Evolutionary conservation across 257 asterid genomes (phyloP), one percentile per base, ranked within the genome.

Genomic region (Euphrasia confusa): DNA sequence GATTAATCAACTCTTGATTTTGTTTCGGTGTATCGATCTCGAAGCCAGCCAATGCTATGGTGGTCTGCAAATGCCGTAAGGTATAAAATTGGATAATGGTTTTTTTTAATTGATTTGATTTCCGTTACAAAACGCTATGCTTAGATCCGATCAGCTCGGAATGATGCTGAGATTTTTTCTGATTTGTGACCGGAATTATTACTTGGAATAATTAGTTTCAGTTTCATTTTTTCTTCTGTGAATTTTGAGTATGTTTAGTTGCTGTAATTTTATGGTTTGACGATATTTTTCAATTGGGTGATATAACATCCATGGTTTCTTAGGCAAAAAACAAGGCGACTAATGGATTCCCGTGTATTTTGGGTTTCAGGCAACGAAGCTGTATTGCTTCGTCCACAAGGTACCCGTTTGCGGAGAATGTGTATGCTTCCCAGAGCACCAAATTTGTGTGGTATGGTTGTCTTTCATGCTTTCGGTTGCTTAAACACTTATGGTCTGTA

Each of bases 51-150:
- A 52, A 62, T 74, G 80, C 83, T 45, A 90, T 90, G 98, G 98
- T 90, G 80, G 98, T 90, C 83, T 88, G 98, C 68, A 91, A 88
- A 84, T 91, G 98, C 85, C 96, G 96, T 70, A 91, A 91, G 96
- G 98, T 89, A 74, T 21, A 21, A 21, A 21, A 21, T 1, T 21
- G 24, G 24, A 21, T 21, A 21, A 21, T 21, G 24, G 0, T 21
- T 21, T 21, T 21, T 21, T 21, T 21, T 21, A 21, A 0, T 21
- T 1, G 24, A 21, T 21, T 21, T 21, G 24, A 21, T 21, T 21
- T 21, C 24, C 24, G 24, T 21, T 21, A 21, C 24, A 21, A 21
- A 21, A 21, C 1, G 24, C 1, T n/a, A 21, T 21, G 24, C 24
- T 21, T 21, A 21, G 24, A 21, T 21, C 24, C 24, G 24, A 21